Evolutionary conservation across 129 eudicot species (phyloP), one percentile per base, ranked within the genome.

Genomic region (Dittrichia graveolens): DNA sequence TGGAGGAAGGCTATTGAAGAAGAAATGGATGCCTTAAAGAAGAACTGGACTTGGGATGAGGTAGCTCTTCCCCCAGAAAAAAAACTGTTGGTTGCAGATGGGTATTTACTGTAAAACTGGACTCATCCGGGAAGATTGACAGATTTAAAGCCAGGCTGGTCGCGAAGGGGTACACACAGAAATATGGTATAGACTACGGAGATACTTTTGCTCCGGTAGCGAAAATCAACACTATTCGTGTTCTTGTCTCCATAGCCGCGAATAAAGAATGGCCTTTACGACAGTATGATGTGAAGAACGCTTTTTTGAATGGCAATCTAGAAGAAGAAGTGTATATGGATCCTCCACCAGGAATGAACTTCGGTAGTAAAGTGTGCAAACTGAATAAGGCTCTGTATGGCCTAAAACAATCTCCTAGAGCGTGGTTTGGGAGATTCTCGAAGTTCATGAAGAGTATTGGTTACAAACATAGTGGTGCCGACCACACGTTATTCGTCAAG

Each of bases 371-470:
- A 11, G 72, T 67, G n/a, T 67, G 72, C 6, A 46, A n/a, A 24
- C 19, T 40, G 3, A 40, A 40, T 40, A 40, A 40, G 5, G 43
- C 43, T 40, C 43, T 40, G 3, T n/a, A n/a, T n/a, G n/a, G n/a
- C n/a, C n/a, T n/a, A 31, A 59, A 59, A 31, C 65, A 59, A 4
- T 59, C 41, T 3, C 65, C 45, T 0, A 61, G 67, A 61, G 67
- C 67, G 0, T 61, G 67, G 67, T 61, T 61, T 8, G 67, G 67
- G 44, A 61, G 37, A 41, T 61, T 61, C 35, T 44, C 72, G 9
- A 67, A 67, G 16, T 16, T 39, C 7, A 67, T 67, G 72, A 67
- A 42, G 15, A 9, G 40, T 1, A 44, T 67, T 47, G 72, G 72
- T 15, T 67, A 67, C 18, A 31, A 24, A 3, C 59, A 67, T 14